Percentiles rank a stretch among this genome's conserved stretches.
Evolutionary conservation across 129 eudicot genomes (phyloP).

Genomic region (Erigeron canadensis): DNA sequence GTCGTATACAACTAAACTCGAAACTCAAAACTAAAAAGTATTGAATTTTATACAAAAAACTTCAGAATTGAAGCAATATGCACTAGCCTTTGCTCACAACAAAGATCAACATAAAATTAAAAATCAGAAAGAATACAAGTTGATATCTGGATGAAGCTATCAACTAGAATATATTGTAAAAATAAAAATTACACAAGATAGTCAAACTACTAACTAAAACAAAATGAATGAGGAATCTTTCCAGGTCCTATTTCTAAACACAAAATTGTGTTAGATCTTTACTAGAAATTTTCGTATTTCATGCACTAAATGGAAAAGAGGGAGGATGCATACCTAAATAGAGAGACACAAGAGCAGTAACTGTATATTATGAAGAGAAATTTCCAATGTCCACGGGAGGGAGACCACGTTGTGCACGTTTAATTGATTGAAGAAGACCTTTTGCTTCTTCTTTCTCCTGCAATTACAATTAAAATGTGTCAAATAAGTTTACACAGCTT

Average conservation of each 20-base stretch:
- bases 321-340: background rate
- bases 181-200: constrained; percentile 9
- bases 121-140: background rate
- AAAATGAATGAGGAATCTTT: constrained; percentile 8
- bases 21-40: background rate
- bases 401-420: constrained; percentile 39
- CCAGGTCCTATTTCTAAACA: background rate
- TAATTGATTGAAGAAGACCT: constrained; percentile 68
- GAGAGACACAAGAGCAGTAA: background rate
- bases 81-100: background rate
- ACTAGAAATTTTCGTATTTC: background rate
- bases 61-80: background rate
- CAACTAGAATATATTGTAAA: constrained; percentile 19
- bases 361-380: constrained; percentile 34
- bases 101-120: background rate
- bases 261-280: constrained; percentile 1
- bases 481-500: constrained; percentile 1
- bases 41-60: constrained; percentile 10
- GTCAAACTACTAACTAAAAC: constrained; percentile 18
- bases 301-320: background rate
- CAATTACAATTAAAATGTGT: constrained; percentile 13
- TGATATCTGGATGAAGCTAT: constrained; percentile 12
- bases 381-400: constrained; percentile 38
- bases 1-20: background rate
- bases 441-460: constrained; percentile 94